These are phyloP conservation scores for Smittium culicis DNA, from an alignment of 371 early-diverging fungal species.

Conservation along the genomic window DNA sequence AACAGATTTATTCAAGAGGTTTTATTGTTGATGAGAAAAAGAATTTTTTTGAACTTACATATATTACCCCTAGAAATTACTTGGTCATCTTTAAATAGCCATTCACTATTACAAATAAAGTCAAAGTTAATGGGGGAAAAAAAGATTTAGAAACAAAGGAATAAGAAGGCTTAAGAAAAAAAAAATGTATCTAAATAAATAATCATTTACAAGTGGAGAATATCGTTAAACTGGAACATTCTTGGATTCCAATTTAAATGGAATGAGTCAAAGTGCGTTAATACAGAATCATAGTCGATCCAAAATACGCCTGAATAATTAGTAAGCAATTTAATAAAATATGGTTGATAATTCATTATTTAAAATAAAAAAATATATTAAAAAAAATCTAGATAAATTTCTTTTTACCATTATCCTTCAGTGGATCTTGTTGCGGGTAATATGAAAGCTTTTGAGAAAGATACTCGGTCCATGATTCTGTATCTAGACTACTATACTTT, in stretches of 20 bases:
- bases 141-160: too few species aligned
- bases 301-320: conserved; percentile 43
- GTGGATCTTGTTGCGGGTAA: conserved; percentile 48
- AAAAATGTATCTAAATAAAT: conserved; percentile 14
- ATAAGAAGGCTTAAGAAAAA: too few species aligned
- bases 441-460: conserved; percentile 48
- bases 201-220: conserved; percentile 35
- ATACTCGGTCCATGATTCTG: conserved; percentile 51
- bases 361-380: not conserved
- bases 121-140: too few species aligned
- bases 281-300: conserved; percentile 73
- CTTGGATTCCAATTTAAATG: conserved; percentile 82
- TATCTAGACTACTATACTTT: conserved; percentile 58
- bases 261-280: conserved; percentile 59
- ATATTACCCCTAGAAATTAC: too few species aligned
- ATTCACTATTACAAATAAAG: too few species aligned
- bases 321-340: conserved; percentile 15
- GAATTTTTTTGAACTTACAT: too few species aligned
- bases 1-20: too few species aligned
- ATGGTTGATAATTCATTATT: not conserved
- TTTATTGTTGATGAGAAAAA: too few species aligned
- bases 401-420: conserved; percentile 45
- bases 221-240: conserved; percentile 45
- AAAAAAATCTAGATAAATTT: conserved; percentile 10
- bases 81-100: too few species aligned